Percentiles rank a stretch among this genome's conserved stretches.
phyloP scores from a whole-genome alignment of 805 yeast genomes.

The Saturnispora saitoi region DNA sequence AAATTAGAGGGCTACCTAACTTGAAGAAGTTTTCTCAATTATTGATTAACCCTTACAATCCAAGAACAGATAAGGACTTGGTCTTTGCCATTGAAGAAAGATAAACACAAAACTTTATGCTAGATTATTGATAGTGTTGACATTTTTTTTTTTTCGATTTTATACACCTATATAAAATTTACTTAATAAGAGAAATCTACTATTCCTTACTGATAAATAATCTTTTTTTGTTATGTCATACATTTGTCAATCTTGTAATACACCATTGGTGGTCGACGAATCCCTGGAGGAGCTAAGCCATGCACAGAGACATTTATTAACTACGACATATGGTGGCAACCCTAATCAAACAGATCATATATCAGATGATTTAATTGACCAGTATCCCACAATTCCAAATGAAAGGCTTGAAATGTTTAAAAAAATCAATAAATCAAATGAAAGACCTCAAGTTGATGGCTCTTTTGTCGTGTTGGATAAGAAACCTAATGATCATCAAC shows the following conservation, averaged over 20 bases:
- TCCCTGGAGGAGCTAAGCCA: slow-evolving; percentile 43
- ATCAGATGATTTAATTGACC: slow-evolving; percentile 17
- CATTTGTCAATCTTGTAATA: slow-evolving; percentile 55
- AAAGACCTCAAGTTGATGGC: slow-evolving; percentile 12
- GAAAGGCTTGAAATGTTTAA: slow-evolving; percentile 32
- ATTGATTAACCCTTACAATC: slow-evolving; percentile 69
- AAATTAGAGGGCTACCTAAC: slow-evolving; percentile 87
- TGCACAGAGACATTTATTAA: slow-evolving; percentile 48
- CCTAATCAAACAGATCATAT: slow-evolving; percentile 4
- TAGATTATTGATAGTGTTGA: background rate
- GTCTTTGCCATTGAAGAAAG: slow-evolving; percentile 48
- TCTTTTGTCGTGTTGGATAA: slow-evolving; percentile 14
- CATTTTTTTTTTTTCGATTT: background rate
- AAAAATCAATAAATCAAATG: slow-evolving; percentile 21
- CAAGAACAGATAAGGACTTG: slow-evolving; percentile 45
- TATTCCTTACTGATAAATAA: background rate
- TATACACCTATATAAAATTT: background rate
- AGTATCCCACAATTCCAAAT: slow-evolving; percentile 28
- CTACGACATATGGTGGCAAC: slow-evolving; percentile 25
- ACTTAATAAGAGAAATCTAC: background rate
- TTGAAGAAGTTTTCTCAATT: slow-evolving; percentile 76
- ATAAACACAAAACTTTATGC: slow-evolving; percentile 10
- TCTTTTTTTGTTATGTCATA: slow-evolving; percentile 18
- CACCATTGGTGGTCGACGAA: slow-evolving; percentile 48
- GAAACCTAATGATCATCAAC: background rate